Percentiles rank a stretch among this genome's conserved stretches.
Evolutionary conservation across 768 basidiomycete species (phyloP).

Genomic region (Pisolithus marmoratus): DNA sequence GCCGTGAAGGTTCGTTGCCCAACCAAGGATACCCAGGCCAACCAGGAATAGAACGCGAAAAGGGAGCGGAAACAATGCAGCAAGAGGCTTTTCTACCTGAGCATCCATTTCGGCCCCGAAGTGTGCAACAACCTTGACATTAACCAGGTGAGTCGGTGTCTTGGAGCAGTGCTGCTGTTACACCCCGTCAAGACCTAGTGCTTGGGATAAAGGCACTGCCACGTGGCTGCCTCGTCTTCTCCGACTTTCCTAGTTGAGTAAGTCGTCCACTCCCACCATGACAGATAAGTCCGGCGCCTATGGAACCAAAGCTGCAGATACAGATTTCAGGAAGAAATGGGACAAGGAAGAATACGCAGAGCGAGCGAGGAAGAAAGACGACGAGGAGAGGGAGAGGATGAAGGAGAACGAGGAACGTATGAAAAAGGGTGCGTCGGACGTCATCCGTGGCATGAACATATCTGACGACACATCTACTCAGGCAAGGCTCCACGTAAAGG

Average conservation of each 20-base stretch:
- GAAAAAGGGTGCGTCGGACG: conserved; percentile 61
- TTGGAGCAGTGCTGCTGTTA: no score
- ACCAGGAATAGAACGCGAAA: conserved; percentile 83
- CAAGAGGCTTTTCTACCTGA: conserved; percentile 40
- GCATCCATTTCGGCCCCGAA: conserved; percentile 25
- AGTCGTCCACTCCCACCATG: conserved; percentile 10
- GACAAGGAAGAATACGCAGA: conserved; percentile 90
- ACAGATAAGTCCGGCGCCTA: conserved; percentile 32
- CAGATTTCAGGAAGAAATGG: conserved; percentile 87
- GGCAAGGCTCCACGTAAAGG: conserved; percentile 79
- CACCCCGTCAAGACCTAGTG: no score
- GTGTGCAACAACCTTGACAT: conserved; percentile 3
- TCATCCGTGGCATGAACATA: neutral
- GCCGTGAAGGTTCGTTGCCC: conserved; percentile 91
- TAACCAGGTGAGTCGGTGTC: neutral
- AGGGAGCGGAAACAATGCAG: conserved; percentile 75
- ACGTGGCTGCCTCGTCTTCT: neutral
- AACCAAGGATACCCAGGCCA: conserved; percentile 77
- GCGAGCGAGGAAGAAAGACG: conserved; percentile 74
- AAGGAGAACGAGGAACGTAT: conserved; percentile 78
- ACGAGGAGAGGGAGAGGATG: conserved; percentile 77
- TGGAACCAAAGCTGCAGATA: conserved; percentile 43
- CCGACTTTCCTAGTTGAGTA: neutral
- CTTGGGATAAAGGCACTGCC: neutral
- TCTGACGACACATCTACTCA: conserved; percentile 21